Percentiles rank a stretch among this genome's conserved stretches.
Conservation (phyloP, 2,329 filamentous ascomycete genomes). For the Exophiala bonariae region DNA sequence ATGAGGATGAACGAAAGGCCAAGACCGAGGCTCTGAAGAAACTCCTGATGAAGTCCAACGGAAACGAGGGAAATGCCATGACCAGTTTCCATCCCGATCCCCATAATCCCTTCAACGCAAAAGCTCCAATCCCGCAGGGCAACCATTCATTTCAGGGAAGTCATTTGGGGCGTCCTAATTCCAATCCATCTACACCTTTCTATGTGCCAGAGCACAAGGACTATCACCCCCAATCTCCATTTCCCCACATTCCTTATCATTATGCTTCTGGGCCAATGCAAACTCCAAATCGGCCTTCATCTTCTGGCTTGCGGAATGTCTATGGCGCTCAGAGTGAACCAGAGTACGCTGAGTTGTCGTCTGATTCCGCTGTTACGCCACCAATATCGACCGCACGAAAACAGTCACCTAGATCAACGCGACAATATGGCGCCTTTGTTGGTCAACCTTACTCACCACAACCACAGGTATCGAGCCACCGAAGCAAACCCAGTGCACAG, state of each 20-base stretch:
- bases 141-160: conserved; percentile 5
- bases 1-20: conserved; percentile 41
- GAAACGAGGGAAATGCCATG: conserved; percentile 14
- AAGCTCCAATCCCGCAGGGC: conserved; percentile 18
- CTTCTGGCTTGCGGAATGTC: conserved; percentile 22
- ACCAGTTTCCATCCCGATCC: conserved; percentile 31
- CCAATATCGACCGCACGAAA: conserved; percentile 21
- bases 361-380: conserved; percentile 21
- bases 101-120: conserved; percentile 31
- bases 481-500: conserved; percentile 39
- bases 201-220: conserved; percentile 14
- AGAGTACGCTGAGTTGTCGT: conserved; percentile 24
- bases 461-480: conserved; percentile 24
- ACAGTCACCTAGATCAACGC: conserved; percentile 5
- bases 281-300: conserved; percentile 19
- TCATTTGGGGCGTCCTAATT: conserved; percentile 7
- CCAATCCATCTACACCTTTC: conserved; percentile 14
- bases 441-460: conserved; percentile 21
- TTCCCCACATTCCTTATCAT: conserved; percentile 9
- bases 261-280: conserved; percentile 12
- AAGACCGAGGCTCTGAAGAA: conserved; percentile 48
- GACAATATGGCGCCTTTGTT: conserved; percentile 11
- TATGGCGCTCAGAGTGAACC: conserved; percentile 23
- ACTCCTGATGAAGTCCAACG: conserved; percentile 41
- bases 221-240: conserved; percentile 6